Evolutionary conservation across 176 grass and related monocot genomes (phyloP), one percentile per base, ranked within the genome.

Genomic region (Oryza coarctata): DNA sequence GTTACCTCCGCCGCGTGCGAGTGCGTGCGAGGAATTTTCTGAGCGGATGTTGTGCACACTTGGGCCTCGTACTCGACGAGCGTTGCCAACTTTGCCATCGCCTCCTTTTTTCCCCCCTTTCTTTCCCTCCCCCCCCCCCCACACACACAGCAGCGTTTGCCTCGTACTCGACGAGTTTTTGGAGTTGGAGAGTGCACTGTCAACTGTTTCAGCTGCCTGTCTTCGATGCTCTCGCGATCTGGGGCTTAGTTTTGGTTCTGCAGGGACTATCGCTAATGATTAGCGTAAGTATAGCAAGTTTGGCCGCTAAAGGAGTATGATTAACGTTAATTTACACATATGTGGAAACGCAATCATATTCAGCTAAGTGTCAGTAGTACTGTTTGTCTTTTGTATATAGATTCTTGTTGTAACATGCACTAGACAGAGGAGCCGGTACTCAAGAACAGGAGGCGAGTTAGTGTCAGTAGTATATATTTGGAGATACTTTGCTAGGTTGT

Each of bases 341-440:
- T 17, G 4, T 33, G 32, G 18, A 41, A 63, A 45, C 20, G 27
- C 27, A 43, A 73, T 20, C n/a, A n/a, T n/a, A n/a, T n/a, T n/a
- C n/a, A n/a, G n/a, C n/a, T 33, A 33, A 33, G 40, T 50, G 8
- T 18, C 4, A 18, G 47, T 70, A 34, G 34, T 39, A 39, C 10
- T 71, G 18, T 13, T 72, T 33, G 69, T 47, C 80, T 60, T 63
- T 44, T 63, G 5, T 57, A 80, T 15, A 50, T 50, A 50, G 65
- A 70, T 34, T 29, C n/a, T 39, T 39, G 10, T 60, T 33, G 27
- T 38, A 22, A 64, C 36, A 44, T 63, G 68, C 23, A 40, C 27
- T 58, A 45, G 47, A 17, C 17, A 50, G 4, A 50, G 47, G 47
- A 50, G 17, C 15, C 13, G 47, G 47, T 50, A 50, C 47, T 50